Conservation (phyloP, 306 rosid species). For the Trifolium fragiferum region DNA sequence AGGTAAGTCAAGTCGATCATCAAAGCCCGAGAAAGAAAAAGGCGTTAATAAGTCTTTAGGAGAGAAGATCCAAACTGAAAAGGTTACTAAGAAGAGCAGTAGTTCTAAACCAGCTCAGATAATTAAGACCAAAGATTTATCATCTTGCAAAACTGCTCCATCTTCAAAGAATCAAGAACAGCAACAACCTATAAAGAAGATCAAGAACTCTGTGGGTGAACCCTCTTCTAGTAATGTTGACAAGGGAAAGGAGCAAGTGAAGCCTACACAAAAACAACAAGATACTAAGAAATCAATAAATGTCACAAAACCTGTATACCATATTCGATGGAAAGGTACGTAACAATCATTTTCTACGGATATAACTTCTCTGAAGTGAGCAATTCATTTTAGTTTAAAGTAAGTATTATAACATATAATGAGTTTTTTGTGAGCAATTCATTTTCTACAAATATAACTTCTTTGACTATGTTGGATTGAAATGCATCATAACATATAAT, state of each 20-base stretch:
- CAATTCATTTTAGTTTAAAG: too few species aligned
- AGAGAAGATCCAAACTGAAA: neutral
- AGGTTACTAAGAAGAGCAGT: neutral
- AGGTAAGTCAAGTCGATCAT: neutral
- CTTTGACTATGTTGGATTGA: too few species aligned
- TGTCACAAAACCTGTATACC: neutral
- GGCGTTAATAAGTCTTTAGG: neutral
- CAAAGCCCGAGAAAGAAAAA: neutral
- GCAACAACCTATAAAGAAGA: neutral
- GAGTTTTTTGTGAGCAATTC: too few species aligned
- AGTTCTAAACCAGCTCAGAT: neutral
- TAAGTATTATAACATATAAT: too few species aligned
- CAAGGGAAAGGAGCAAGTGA: neutral
- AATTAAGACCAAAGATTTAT: neutral
- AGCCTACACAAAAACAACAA: neutral
- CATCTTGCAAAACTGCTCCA: neutral
- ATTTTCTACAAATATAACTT: too few species aligned
- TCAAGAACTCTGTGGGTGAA: neutral
- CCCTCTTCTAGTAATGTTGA: neutral
- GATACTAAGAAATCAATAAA: neutral
- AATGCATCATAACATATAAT: too few species aligned
- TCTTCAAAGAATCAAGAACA: neutral
- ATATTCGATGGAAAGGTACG: conserved; percentile 4
- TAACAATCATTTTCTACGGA: too few species aligned
- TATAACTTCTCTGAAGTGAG: too few species aligned